Evolutionary conservation across 2,329 filamentous ascomycete species (phyloP), one percentile per base, ranked within the genome.

Genomic region (Colletotrichum costaricense): DNA sequence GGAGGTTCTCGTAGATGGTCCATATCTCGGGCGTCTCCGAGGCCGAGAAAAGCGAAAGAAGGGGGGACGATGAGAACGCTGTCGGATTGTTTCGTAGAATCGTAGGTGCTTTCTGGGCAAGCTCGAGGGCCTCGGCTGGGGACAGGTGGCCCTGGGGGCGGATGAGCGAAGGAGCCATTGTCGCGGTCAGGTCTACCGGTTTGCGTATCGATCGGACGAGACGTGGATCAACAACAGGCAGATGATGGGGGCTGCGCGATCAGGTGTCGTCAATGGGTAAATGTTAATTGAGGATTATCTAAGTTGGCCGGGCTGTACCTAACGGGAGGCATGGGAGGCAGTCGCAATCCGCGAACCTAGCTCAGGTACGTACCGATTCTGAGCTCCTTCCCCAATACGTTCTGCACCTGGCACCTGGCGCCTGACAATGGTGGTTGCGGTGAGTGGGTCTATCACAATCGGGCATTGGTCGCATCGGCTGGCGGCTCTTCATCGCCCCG

Each of bases 1-100:
- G 86, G 22, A 98, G 88, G 80, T 97, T 97, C 84, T 98, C 96
- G 82, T 97, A 94, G 56, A 90, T 91, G 19, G 89, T 89, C 95
- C 96, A 98, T 79, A 94, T 88, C 76, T 97, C 95, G 67, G 93
- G 88, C 0, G 92, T 92, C 81, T 98, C 95, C 35, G 88, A 81
- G 1, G 88, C 83, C 1, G 88, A 85, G 77, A 91, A 87, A 4
- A 92, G 81, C 9, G 88, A 88, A 30, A 80, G 78, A 11, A 92
- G 77, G 3, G 88, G 85, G 38, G 89, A 90, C n/a, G 86, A 83
- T 5, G 88, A 88, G 72, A 89, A 85, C 42, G 86, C 85, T 75
- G 87, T 88, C 7, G 88, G 86, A 57, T 88, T 88, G 78, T 83
- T 89, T 75, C 83, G 83, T 72, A 92, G 84, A 73, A 92, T 86